Percentiles rank a stretch among this genome's conserved stretches.
Conservation (phyloP, 306 rosid genomes). For the Quercus bicolor region DNA sequence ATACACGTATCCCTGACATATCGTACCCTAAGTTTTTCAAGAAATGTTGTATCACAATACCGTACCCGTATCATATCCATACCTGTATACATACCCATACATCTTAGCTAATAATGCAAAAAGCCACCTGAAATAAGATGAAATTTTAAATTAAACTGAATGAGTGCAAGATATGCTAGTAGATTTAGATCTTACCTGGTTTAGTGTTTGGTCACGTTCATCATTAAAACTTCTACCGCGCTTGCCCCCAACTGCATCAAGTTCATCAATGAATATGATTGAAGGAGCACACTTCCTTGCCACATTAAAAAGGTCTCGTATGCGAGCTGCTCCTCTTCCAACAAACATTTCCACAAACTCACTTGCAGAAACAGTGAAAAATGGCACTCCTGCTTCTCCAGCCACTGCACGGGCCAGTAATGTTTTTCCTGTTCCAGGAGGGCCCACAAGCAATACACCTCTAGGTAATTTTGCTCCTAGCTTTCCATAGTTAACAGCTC, state of each 20-base stretch:
- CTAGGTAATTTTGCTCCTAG: constrained; percentile 88
- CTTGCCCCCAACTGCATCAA: constrained; percentile 95
- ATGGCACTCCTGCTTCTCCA: constrained; percentile 97
- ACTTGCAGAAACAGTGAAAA: constrained; percentile 90
- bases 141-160: neutral
- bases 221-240: constrained; percentile 97
- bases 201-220: constrained; percentile 91
- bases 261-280: constrained; percentile 89
- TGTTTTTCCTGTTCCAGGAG: constrained; percentile 98
- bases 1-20: no score
- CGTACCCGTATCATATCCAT: no score
- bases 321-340: constrained; percentile 97
- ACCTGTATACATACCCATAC: no score
- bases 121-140: constrained; percentile 6
- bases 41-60: no score
- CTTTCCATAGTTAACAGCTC: constrained; percentile 77
- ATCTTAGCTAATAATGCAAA: neutral
- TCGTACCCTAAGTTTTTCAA: no score
- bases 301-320: constrained; percentile 75
- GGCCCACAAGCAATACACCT: constrained; percentile 91
- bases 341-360: constrained; percentile 97
- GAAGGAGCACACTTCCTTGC: constrained; percentile 89
- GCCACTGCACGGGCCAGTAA: constrained; percentile 97
- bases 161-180: neutral
- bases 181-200: constrained; percentile 54